Conservation (phyloP, 1,139 yeast genomes). For the Kodamaea ohmeri region DNA sequence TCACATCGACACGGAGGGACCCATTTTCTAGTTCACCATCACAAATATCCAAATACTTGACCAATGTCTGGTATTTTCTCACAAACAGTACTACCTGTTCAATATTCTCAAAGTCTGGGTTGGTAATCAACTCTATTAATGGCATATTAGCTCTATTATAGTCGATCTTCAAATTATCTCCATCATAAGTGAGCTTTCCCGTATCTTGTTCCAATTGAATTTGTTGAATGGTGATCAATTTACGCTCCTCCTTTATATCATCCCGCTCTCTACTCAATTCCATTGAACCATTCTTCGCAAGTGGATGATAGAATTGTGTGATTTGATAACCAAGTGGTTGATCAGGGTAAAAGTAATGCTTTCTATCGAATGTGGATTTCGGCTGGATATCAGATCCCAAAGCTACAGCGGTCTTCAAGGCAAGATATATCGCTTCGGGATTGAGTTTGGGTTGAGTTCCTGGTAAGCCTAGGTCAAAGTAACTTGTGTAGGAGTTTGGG, state of each 20-base stretch:
- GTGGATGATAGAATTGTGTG: conserved; percentile 83
- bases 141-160: conserved; percentile 85
- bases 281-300: conserved; percentile 66
- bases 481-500: conserved; percentile 74
- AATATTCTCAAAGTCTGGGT: conserved; percentile 74
- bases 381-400: conserved; percentile 58
- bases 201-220: conserved; percentile 94
- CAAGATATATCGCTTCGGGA: conserved; percentile 68
- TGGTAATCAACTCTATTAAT: conserved; percentile 84
- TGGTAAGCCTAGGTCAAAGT: conserved; percentile 83
- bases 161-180: conserved; percentile 56
- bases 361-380: conserved; percentile 76
- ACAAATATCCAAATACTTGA: conserved; percentile 68
- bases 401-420: conserved; percentile 72
- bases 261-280: conserved; percentile 51
- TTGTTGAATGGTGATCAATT: conserved; percentile 59
- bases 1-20: conserved; percentile 93
- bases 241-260: conserved; percentile 41
- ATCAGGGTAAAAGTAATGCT: conserved; percentile 94
- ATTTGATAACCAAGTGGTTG: conserved; percentile 96
- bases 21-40: conserved; percentile 93
- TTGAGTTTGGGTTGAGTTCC: conserved; percentile 90
- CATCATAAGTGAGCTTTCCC: conserved; percentile 70
- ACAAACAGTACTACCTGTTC: conserved; percentile 76
- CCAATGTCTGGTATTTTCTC: conserved; percentile 71